Conservation (phyloP, 2,329 filamentous ascomycete genomes). For the Alternaria sp. region DNA sequence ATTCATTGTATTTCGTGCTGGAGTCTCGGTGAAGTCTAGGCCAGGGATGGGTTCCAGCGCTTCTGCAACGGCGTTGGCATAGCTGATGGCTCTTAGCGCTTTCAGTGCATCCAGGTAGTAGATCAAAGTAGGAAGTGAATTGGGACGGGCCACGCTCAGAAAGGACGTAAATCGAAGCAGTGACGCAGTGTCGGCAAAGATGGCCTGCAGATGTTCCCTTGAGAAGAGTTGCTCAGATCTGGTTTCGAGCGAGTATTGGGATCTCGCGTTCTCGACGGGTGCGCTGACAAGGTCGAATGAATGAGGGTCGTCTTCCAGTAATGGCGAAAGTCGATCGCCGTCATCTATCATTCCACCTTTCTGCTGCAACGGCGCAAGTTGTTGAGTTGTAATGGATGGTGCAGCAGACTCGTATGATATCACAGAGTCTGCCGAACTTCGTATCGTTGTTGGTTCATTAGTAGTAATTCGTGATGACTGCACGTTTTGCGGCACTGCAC, state of each 20-base stretch:
- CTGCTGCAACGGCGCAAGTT: conserved; percentile 56
- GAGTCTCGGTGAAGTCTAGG: conserved; percentile 63
- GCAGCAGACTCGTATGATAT: conserved; percentile 47
- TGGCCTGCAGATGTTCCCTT: conserved; percentile 68
- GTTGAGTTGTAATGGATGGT: conserved; percentile 44
- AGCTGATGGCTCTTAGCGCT: conserved; percentile 73
- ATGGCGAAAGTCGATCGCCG: conserved; percentile 55
- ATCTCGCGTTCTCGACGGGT: conserved; percentile 35
- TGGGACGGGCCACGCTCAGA: conserved; percentile 66
- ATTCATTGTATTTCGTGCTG: conserved; percentile 65
- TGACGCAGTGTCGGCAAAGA: conserved; percentile 70
- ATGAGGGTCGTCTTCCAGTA: conserved; percentile 62
- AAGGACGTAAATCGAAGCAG: conserved; percentile 74
- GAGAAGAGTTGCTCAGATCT: conserved; percentile 73
- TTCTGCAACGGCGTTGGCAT: conserved; percentile 73
- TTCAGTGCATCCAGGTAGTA: conserved; percentile 79
- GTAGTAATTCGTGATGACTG: conserved; percentile 24
- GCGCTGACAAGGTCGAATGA: conserved; percentile 64
- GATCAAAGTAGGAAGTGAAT: conserved; percentile 71
- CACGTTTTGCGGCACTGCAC: conserved; percentile 15
- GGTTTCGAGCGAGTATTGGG: conserved; percentile 67
- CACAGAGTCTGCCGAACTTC: conserved; percentile 49
- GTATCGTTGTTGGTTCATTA: conserved; percentile 32
- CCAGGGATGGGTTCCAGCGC: conserved; percentile 66
- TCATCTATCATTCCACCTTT: conserved; percentile 52